Conservation (phyloP, 306 rosid genomes). For the Aeschynomene evenia region DNA sequence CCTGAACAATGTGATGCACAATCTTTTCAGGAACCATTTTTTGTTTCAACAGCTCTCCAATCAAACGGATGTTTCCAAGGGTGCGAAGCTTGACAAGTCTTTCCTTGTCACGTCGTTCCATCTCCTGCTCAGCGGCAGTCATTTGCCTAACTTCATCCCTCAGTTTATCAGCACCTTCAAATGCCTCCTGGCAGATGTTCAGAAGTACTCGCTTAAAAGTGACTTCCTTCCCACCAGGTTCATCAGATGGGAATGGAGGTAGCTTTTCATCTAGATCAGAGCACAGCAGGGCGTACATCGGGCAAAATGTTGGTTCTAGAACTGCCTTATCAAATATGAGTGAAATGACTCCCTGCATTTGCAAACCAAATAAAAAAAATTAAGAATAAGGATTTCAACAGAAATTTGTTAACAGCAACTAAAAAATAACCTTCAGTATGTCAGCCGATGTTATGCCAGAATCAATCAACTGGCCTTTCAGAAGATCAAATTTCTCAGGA, state of each 20-base stretch:
- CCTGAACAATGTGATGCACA: constrained; percentile 98
- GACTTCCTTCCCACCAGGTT: constrained; percentile 81
- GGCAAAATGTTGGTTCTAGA: constrained; percentile 98
- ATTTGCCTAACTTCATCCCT: constrained; percentile 79
- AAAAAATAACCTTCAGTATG: constrained; percentile 65
- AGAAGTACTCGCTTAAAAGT: constrained; percentile 86
- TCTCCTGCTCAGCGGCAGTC: constrained; percentile 90
- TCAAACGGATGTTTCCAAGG: constrained; percentile 89
- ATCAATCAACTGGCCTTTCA: constrained; percentile 92
- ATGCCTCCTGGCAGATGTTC: constrained; percentile 94
- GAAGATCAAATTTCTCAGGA: constrained; percentile 96
- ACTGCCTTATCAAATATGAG: constrained; percentile 97
- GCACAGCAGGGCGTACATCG: constrained; percentile 92
- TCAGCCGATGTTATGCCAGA: constrained; percentile 95
- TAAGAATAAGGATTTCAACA: constrained; percentile 15
- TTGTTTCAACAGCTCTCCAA: constrained; percentile 98
- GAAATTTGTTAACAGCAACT: neutral
- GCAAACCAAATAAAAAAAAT: constrained; percentile 32
- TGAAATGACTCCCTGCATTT: constrained; percentile 80
- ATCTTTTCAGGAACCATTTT: constrained; percentile 96
- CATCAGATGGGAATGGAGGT: constrained; percentile 87
- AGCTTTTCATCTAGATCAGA: constrained; percentile 83
- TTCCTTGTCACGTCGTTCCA: constrained; percentile 83
- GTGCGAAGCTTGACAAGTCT: constrained; percentile 82
- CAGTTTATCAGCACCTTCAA: constrained; percentile 86